Base-by-base conservation (phyloP, 106 monocot species). In the Platanthera zijinensis region DNA sequence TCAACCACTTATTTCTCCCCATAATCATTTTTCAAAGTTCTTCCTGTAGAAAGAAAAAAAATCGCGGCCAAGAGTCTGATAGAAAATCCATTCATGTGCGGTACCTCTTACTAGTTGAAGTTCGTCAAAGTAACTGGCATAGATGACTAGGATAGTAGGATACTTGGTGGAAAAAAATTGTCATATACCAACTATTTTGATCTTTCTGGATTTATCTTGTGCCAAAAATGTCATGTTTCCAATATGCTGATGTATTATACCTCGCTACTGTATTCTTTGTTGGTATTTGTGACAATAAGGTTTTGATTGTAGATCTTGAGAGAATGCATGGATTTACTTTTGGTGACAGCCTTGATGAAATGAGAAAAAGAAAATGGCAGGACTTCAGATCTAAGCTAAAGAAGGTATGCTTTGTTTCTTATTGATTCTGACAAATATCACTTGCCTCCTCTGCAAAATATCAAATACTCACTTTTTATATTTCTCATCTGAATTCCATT, bases 261-360 rank as follows among this genome's bases (percentile, higher is more conserved):
- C 6, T 19, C 8, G 59, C 59, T 61, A 39, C 30, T 28, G 30
- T 66, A 66, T 30, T 32, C 32, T 32, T 66, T 28, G 5, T 70
- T 45, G 15, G 3, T 13, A 48, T 15, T 25, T 70, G 70, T 48
- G 45, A 62, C 5, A 46, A 45, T 84, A 45, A 48, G 51, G 17
- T 56, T 22, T 75, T 84, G 6, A 5, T 82, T 89, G 19, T 84
- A 96, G 93, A 78, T 82, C 83, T 99, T 82, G 89, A 85, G 77
- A 90, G 86, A 79, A 59, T 99, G 8, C 91, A 92, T 88, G 97
- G 97, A 80, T 99, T 99, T 79, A 82, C 81, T 13, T 90, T 99
- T 79, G 97, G 97, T 59, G 97, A 99, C 74, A 94, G 97, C 77
- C 73, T 80, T 71, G 85, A 85, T 25, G 94, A 92, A 17, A 77